Percentiles rank a stretch among this genome's conserved stretches.
phyloP scores from a whole-genome alignment of 148 eudicot species.

The Camellia sinensis region DNA sequence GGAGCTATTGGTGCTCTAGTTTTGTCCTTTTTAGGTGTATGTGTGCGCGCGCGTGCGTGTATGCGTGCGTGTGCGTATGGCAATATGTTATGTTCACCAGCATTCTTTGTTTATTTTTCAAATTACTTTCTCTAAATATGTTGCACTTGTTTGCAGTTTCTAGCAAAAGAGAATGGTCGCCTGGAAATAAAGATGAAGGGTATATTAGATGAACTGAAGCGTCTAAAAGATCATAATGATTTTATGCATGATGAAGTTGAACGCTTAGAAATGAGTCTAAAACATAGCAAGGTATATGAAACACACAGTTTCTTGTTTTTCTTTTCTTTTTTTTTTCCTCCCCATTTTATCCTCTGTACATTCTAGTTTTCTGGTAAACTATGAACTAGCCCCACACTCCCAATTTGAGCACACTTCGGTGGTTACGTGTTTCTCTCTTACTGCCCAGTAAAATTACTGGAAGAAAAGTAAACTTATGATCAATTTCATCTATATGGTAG shows the following conservation, averaged over 20 bases:
- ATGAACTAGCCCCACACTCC: not conserved
- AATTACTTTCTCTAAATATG: not conserved
- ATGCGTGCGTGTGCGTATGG: not conserved
- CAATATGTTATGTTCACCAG: not conserved
- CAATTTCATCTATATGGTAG: not conserved
- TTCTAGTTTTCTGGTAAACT: slow-evolving; percentile 9
- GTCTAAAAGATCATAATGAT: slow-evolving; percentile 59
- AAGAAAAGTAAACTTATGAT: not conserved
- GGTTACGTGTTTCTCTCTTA: not conserved
- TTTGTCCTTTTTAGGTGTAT: not conserved
- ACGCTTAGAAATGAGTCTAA: slow-evolving; percentile 54
- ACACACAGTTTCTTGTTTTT: not conserved
- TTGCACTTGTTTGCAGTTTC: slow-evolving; percentile 40
- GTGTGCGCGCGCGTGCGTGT: not conserved
- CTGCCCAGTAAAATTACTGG: not conserved
- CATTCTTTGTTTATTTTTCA: not conserved
- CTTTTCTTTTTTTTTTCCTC: not conserved
- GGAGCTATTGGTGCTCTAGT: not conserved
- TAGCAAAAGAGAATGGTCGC: slow-evolving; percentile 67
- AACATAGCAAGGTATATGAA: slow-evolving; percentile 56
- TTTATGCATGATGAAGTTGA: slow-evolving; percentile 58
- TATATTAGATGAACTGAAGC: slow-evolving; percentile 44
- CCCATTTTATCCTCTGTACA: no score
- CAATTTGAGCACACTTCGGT: not conserved
- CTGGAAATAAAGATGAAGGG: slow-evolving; percentile 52